Evolutionary conservation across 768 basidiomycete genomes (phyloP).

Genomic region (Amanita brunnescens): DNA sequence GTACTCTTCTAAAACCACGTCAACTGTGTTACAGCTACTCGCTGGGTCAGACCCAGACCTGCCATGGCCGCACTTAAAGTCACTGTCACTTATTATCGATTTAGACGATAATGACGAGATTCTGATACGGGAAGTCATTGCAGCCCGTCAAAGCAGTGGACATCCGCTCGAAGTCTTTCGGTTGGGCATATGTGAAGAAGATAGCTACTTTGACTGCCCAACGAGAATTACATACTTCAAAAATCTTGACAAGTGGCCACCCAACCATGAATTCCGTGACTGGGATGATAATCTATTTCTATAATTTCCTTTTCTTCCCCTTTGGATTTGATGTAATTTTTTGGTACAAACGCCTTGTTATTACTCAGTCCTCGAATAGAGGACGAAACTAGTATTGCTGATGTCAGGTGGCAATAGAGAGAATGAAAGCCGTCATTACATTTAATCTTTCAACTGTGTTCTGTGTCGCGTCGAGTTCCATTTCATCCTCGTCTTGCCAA

Average conservation of each 20-base stretch:
- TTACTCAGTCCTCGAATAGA: conserved; percentile 39
- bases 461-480: conserved; percentile 8
- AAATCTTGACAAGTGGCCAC: conserved; percentile 24
- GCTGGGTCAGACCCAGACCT: conserved; percentile 7
- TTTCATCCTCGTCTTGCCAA: background rate
- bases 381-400: conserved; percentile 34
- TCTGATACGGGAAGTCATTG: conserved; percentile 18
- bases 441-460: conserved; percentile 22
- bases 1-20: conserved; percentile 15
- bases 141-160: conserved; percentile 16
- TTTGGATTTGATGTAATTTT: background rate
- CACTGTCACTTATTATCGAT: conserved; percentile 23
- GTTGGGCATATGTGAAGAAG: conserved; percentile 18
- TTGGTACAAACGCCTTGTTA: background rate
- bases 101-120: conserved; percentile 11
- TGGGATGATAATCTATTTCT: conserved; percentile 23
- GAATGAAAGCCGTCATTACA: background rate
- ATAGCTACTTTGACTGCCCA: conserved; percentile 10
- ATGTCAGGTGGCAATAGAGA: conserved; percentile 5
- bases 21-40: conserved; percentile 21
- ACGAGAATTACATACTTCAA: conserved; percentile 19
- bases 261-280: conserved; percentile 17
- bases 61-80: conserved; percentile 29
- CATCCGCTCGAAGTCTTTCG: conserved; percentile 22
- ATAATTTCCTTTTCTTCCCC: conserved; percentile 5